Conservation (phyloP, 1,284 basidiomycete species). For the Ustilago loliicola region DNA sequence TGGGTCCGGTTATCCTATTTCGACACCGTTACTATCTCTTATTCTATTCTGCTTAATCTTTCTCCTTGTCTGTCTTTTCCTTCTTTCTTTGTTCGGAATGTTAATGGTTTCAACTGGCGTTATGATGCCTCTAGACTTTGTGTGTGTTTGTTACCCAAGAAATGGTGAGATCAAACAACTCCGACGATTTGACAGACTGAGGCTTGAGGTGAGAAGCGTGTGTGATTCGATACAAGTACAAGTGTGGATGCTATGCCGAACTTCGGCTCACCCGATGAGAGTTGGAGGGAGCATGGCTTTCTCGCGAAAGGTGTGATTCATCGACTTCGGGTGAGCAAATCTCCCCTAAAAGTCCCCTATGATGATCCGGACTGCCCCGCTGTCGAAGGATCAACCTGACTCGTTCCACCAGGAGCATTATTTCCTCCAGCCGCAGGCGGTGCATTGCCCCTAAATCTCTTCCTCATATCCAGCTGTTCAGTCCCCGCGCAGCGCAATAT, state of each 20-base stretch:
- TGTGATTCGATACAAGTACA: conserved; percentile 21
- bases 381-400: conserved; percentile 26
- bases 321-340: too few species aligned
- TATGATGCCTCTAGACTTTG: not conserved
- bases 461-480: conserved; percentile 54
- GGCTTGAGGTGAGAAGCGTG: not conserved
- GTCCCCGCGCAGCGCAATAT: conserved; percentile 6
- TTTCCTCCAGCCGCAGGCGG: conserved; percentile 40
- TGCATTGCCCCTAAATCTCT: conserved; percentile 58
- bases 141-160: not conserved
- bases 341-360: not conserved
- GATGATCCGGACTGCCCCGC: not conserved
- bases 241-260: not conserved
- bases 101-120: conserved; percentile 1
- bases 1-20: not conserved
- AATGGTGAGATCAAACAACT: too few species aligned
- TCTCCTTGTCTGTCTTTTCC: not conserved
- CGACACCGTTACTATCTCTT: not conserved
- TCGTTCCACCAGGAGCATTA: conserved; percentile 52
- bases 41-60: conserved; percentile 11
- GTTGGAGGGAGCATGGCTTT: not conserved
- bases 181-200: too few species aligned
- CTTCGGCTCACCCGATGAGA: not conserved
- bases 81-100: conserved; percentile 2
- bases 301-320: not conserved